Evolutionary conservation across 2,329 filamentous ascomycete genomes (phyloP).

Genomic region (Celoporthe dispersa): DNA sequence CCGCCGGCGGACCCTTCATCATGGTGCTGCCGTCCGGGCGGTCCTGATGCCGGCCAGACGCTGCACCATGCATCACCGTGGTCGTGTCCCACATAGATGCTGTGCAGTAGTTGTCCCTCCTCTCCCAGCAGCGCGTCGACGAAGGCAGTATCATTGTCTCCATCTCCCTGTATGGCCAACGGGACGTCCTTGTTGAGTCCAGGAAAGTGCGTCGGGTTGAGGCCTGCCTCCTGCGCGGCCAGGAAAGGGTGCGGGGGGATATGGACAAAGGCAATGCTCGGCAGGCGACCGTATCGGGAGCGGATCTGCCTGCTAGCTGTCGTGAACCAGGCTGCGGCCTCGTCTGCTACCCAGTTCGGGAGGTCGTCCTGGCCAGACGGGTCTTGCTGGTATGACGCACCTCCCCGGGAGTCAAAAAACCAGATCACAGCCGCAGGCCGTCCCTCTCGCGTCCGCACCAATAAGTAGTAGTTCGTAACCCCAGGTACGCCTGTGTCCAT

Average conservation of each 20-base stretch:
- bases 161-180: slow-evolving; percentile 39
- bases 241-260: slow-evolving; percentile 51
- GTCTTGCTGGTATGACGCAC: slow-evolving; percentile 51
- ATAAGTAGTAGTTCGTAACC: slow-evolving; percentile 53
- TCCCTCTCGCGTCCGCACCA: slow-evolving; percentile 37
- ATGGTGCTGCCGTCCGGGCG: slow-evolving; percentile 1
- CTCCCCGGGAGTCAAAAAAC: slow-evolving; percentile 73
- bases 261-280: slow-evolving; percentile 54
- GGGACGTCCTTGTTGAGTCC: slow-evolving; percentile 37
- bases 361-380: slow-evolving; percentile 39
- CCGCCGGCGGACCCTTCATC: background rate
- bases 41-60: slow-evolving; percentile 32
- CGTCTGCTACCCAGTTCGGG: slow-evolving; percentile 51
- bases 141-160: slow-evolving; percentile 51
- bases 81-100: slow-evolving; percentile 61
- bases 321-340: slow-evolving; percentile 52
- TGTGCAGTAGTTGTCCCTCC: slow-evolving; percentile 46
- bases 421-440: slow-evolving; percentile 54
- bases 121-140: slow-evolving; percentile 55
- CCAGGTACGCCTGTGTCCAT: slow-evolving; percentile 47
- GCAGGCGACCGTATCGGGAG: slow-evolving; percentile 41
- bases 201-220: slow-evolving; percentile 43
- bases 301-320: slow-evolving; percentile 39
- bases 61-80: slow-evolving; percentile 55
- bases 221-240: slow-evolving; percentile 41